Percentiles rank a stretch among this genome's conserved stretches.
These are phyloP conservation scores for Dissophora ornata DNA, from an alignment of 192 early-diverging fungal genomes.

Conservation along the genomic window DNA sequence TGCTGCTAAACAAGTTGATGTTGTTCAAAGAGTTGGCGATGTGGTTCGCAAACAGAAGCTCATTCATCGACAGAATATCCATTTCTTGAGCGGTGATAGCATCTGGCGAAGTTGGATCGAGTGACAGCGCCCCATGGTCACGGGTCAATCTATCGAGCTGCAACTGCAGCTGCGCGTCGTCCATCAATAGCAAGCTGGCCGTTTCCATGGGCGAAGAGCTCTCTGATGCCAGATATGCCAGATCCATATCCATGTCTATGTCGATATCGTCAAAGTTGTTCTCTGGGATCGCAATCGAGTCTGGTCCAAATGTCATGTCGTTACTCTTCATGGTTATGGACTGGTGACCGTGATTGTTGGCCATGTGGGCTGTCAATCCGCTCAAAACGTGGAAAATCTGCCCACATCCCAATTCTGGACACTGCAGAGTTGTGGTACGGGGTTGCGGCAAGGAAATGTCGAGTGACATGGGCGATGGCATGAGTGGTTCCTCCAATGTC, in stretches of 20 bases:
- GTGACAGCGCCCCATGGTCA: constrained; percentile 6
- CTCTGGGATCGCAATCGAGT: constrained; percentile 41
- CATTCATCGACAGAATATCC: constrained; percentile 34
- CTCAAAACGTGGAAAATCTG: constrained; percentile 24
- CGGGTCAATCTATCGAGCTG: constrained; percentile 16
- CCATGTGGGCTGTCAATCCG: constrained; percentile 42
- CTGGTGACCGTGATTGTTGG: constrained; percentile 42
- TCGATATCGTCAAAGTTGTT: constrained; percentile 27
- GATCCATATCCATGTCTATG: constrained; percentile 22
- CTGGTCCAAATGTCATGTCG: constrained; percentile 2
- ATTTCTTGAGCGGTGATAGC: constrained; percentile 9
- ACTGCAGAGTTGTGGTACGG: constrained; percentile 20
- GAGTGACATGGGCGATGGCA: constrained; percentile 16
- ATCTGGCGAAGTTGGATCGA: not conserved
- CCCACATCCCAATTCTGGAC: constrained; percentile 48
- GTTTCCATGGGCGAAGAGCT: constrained; percentile 27
- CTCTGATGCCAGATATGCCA: constrained; percentile 19
- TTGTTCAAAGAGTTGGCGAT: constrained; percentile 21
- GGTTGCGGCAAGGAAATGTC: constrained; percentile 14
- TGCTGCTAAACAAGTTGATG: constrained; percentile 18
- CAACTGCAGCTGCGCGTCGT: constrained; percentile 19
- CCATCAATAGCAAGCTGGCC: constrained; percentile 14
- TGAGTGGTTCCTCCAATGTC: constrained; percentile 8
- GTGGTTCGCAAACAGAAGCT: constrained; percentile 38
- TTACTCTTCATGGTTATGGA: constrained; percentile 39